Base-by-base conservation (phyloP, 495 filamentous ascomycete genomes). In the Penicillium tannophilum region DNA sequence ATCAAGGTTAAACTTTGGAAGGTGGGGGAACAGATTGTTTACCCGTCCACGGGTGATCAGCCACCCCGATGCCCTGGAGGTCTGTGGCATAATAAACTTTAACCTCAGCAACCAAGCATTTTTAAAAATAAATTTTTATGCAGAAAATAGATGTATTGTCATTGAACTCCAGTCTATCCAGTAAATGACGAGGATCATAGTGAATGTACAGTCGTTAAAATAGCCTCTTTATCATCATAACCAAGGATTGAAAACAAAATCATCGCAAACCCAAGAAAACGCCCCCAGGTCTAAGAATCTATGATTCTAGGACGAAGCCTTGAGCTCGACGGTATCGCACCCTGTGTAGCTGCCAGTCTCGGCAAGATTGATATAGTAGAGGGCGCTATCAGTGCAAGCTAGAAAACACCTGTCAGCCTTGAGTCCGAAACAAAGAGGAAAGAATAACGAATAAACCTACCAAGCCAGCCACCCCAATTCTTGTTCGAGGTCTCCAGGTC, bases 381-480 rank as follows among this genome's bases (percentile, higher is more conserved):
- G 31, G 35, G 31, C 31, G 10, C 14, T 41, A 17, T 52, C 49
- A 24, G n/a, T 52, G 35, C 49, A 52, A 52, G 49, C 49, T 52
- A 41, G 16, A 52, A 41, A 46, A 46, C 6, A 16, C 8, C 30
- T 36, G 36, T 30, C 26, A 20, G 19, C 41, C 19, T 17, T 8
- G 24, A 1, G 12, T 28, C 8, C 2, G 20, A 45, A 23, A 26
- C 16, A 26, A 36, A 41, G 8, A n/a, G 14, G 28, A 5, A 46
- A 46, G 2, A 49, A 23, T 23, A 49, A 31, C 19, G 44, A 31
- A 5, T 35, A 20, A 47, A 68, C 73, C 51, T 64, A 77, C 75
- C 73, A 5, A 76, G 55, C 76, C 76, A 79, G 4, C 76, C 71
- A 35, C 60, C 68, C 54, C 74, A 79, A 7, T 59, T 55, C 28